Base-by-base conservation (phyloP, 495 filamentous ascomycete species). In the Cetradonia linearis region DNA sequence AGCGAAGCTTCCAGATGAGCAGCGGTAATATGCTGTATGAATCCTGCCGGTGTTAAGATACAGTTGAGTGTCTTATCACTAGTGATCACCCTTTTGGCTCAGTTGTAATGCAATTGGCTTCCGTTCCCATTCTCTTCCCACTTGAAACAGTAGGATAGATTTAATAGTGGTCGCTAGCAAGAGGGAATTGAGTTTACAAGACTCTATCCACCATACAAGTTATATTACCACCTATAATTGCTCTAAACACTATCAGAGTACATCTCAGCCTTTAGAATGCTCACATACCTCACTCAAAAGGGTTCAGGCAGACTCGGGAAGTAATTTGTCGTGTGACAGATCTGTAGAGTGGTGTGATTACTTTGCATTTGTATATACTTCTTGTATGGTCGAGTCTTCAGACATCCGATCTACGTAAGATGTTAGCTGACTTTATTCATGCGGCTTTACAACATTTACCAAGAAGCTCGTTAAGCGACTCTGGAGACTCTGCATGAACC, bases 321-420 rank as follows among this genome's bases (percentile, higher is more conserved):
- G 20, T 20, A 46, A 46, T n/a, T 20, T 25, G 9, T 0, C 42
- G 2, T 25, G 42, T 46, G 42, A 25, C 20, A 25, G 42, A 23
- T 46, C 20, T 25, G 25, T 25, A 46, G 42, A 46, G 42, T 14
- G n/a, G 42, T 23, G 49, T 40, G 34, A 23, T 40, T 31, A 60
- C 18, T 9, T 60, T 53, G 58, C 58, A 44, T 61, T 61, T 46
- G 59, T 61, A 63, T 87, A 91, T 8, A 91, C 74, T 49, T 82
- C 83, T 57, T 85, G 83, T 23, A 91, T 81, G 49, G 82, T 82
- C 3, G 82, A 70, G 36, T 85, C 77, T 18, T 86, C 82, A 27
- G 77, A 72, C 9, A 90, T 56, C 18, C 63, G 56, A 28, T 59
- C 69, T 68, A 23, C 37, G n/a, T 5, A n/a, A 33, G 40, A 34